Evolutionary conservation across 2,329 filamentous ascomycete species (phyloP).

Genomic region (Penicillium sp.): DNA sequence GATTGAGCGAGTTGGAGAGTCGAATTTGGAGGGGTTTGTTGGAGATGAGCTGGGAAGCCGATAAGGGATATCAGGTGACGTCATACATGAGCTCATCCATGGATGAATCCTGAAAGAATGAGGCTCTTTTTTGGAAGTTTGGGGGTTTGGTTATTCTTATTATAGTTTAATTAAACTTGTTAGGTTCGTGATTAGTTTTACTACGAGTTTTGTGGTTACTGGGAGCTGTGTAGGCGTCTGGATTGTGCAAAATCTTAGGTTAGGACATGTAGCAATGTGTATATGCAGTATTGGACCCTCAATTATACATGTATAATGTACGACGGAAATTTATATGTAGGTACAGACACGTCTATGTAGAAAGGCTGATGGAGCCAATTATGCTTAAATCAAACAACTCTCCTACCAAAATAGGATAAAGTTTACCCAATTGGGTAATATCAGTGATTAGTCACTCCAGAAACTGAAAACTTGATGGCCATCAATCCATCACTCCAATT

Average conservation of each 20-base stretch:
- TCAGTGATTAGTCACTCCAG: not conserved
- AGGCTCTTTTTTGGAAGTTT: not conserved
- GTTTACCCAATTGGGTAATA: too few relatives aligned
- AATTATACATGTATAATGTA: not conserved
- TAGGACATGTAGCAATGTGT: not conserved
- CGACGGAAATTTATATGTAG: too few relatives aligned
- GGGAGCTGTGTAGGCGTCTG: not conserved
- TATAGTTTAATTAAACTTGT: not conserved
- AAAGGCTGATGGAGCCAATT: not conserved
- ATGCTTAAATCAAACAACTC: not conserved
- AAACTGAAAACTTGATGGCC: too few relatives aligned
- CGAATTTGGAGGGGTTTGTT: not conserved
- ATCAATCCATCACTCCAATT: not conserved
- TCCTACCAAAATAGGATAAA: not conserved
- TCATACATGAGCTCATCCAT: slow-evolving; percentile 11
- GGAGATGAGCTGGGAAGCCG: not conserved
- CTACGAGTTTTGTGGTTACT: not conserved
- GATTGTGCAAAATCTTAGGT: too few relatives aligned
- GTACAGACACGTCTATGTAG: not conserved
- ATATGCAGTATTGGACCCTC: not conserved
- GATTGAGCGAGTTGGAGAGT: slow-evolving; percentile 5
- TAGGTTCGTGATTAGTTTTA: not conserved
- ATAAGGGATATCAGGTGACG: slow-evolving; percentile 14
- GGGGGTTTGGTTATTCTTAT: not conserved
- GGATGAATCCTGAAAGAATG: not conserved